Evolutionary conservation across 371 early-diverging fungal genomes (phyloP).

Genomic region (Mortierella sp.): DNA sequence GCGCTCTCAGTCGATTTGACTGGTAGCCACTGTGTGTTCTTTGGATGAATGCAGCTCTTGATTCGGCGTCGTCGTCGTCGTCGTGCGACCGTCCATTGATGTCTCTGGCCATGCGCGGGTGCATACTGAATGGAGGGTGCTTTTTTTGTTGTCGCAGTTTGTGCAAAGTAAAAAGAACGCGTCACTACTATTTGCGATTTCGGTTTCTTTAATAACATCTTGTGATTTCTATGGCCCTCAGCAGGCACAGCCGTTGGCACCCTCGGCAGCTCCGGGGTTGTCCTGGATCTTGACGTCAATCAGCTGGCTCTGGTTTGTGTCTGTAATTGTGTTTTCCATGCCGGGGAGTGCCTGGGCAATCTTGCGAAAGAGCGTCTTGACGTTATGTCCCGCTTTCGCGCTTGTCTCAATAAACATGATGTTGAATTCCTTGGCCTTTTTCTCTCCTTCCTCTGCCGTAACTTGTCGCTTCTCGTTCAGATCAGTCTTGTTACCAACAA

Average conservation of each 20-base stretch:
- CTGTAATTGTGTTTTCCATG: conserved; percentile 73
- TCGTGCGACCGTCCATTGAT: background rate
- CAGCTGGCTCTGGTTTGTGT: conserved; percentile 54
- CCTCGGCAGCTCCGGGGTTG: conserved; percentile 45
- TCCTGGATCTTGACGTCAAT: conserved; percentile 56
- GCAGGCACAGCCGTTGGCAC: conserved; percentile 54
- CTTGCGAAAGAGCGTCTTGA: conserved; percentile 94
- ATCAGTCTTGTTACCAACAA: conserved; percentile 99
- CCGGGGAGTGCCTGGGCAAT: conserved; percentile 97
- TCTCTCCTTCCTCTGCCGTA: conserved; percentile 96
- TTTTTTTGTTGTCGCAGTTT: no score
- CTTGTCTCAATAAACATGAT: conserved; percentile 98
- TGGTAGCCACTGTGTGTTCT: background rate
- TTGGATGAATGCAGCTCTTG: background rate
- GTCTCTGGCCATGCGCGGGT: background rate
- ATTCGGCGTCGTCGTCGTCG: no score
- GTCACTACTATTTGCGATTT: background rate
- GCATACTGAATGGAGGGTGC: background rate
- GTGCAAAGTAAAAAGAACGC: no score
- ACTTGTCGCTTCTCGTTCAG: conserved; percentile 94
- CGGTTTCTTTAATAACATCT: background rate
- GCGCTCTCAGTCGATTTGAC: background rate
- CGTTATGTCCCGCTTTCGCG: conserved; percentile 97
- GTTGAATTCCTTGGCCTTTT: conserved; percentile 93
- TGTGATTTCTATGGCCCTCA: conserved; percentile 1